phyloP scores from a whole-genome alignment of 2,329 filamentous ascomycete genomes.

The Botrytis deweyae region DNA sequence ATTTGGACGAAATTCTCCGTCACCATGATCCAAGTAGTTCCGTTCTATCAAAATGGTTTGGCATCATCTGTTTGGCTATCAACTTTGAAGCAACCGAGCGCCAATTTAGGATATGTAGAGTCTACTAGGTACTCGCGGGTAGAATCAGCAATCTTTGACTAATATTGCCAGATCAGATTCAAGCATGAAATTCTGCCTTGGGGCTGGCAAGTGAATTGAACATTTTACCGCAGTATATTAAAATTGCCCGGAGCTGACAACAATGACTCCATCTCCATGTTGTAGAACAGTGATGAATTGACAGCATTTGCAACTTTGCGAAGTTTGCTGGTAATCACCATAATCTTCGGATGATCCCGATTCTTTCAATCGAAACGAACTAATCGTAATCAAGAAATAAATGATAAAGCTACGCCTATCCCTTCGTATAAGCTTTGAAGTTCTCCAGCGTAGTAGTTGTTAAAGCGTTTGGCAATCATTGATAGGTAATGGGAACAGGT shows the following conservation, averaged over 20 bases:
- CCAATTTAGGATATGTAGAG: neutral
- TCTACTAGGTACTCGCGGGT: neutral
- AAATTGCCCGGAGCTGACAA: neutral
- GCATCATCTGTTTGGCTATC: neutral
- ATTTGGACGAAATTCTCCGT: neutral
- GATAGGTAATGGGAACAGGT: neutral
- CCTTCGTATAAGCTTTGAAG: neutral
- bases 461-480: neutral
- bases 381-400: neutral
- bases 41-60: neutral
- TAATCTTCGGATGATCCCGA: neutral
- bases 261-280: neutral
- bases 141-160: neutral
- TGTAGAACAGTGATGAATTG: neutral
- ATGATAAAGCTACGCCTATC: neutral
- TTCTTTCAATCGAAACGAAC: neutral
- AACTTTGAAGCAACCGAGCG: neutral
- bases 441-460: neutral
- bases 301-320: neutral
- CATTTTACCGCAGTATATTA: neutral
- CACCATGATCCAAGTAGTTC: neutral
- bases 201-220: neutral
- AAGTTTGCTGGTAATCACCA: neutral
- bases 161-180: neutral
- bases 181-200: neutral